Evolutionary conservation across 305 asterid species (phyloP).

Genomic region (Fraxinus sp.): DNA sequence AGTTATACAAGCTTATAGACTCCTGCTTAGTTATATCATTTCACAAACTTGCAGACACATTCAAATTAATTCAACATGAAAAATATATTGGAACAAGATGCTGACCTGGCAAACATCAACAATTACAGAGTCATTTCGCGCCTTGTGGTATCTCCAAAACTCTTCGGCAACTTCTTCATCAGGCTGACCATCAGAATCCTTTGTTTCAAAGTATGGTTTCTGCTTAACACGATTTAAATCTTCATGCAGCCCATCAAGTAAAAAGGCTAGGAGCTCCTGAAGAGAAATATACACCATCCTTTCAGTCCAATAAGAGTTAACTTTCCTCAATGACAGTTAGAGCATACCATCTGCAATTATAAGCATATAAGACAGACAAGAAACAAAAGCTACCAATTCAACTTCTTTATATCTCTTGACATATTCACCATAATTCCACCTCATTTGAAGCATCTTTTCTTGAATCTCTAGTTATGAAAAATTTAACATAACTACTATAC

Average conservation of each 20-base stretch:
- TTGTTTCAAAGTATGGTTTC: constrained; percentile 81
- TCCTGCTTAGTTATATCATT: background rate
- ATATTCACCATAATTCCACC: constrained; percentile 1
- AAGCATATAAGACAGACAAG: background rate
- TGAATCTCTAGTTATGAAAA: background rate
- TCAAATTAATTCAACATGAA: background rate
- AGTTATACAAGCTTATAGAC: background rate
- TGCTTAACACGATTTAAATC: constrained; percentile 92
- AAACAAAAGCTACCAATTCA: background rate
- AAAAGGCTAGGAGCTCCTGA: constrained; percentile 95
- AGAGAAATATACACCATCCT: constrained; percentile 23
- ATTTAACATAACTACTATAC: background rate
- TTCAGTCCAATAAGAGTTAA: constrained; percentile 1
- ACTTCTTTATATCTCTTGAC: background rate
- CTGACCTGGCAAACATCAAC: constrained; percentile 91
- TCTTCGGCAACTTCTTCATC: constrained; percentile 91
- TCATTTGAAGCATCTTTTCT: background rate
- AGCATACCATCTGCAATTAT: constrained; percentile 7
- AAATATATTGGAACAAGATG: constrained; percentile 15
- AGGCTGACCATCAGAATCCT: constrained; percentile 74
- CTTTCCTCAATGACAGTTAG: background rate
- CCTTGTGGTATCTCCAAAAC: constrained; percentile 92
- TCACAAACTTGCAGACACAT: background rate
- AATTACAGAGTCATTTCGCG: constrained; percentile 84
- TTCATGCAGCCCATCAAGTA: constrained; percentile 95